phyloP scores from a whole-genome alignment of 768 basidiomycete genomes.

The Mrakia frigida region DNA sequence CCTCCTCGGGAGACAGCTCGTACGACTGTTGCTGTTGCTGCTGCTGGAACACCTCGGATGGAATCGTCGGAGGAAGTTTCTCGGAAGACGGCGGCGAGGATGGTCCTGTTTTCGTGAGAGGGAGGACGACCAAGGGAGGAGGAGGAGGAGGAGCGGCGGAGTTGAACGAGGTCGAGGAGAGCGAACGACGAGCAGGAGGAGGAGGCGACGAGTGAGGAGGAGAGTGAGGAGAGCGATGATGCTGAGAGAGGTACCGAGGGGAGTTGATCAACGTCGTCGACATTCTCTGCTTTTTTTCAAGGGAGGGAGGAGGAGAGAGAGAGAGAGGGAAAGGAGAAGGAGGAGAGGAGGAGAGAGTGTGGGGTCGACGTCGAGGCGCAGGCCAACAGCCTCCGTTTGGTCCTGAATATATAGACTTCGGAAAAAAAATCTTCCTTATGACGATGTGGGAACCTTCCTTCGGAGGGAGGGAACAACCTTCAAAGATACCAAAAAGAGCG shows the following conservation, averaged over 20 bases:
- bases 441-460: too few relatives aligned
- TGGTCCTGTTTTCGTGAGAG: too few relatives aligned
- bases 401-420: too few relatives aligned
- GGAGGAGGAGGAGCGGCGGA: neutral
- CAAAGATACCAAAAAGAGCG: too few relatives aligned
- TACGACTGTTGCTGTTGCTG: neutral
- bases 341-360: neutral
- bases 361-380: too few relatives aligned
- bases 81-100: too few relatives aligned
- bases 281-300: neutral
- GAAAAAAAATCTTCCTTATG: too few relatives aligned
- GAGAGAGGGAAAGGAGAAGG: neutral
- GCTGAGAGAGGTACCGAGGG: neutral
- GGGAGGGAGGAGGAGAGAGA: neutral
- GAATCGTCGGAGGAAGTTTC: neutral
- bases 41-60: too few relatives aligned
- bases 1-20: slow-evolving; percentile 13
- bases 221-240: neutral
- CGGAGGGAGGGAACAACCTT: too few relatives aligned
- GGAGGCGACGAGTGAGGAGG: neutral
- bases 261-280: neutral
- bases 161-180: neutral
- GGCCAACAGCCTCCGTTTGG: too few relatives aligned
- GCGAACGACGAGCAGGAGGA: neutral
- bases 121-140: too few relatives aligned